Conservation (phyloP, 2,329 filamentous ascomycete genomes). For the Macrophomina tecta region DNA sequence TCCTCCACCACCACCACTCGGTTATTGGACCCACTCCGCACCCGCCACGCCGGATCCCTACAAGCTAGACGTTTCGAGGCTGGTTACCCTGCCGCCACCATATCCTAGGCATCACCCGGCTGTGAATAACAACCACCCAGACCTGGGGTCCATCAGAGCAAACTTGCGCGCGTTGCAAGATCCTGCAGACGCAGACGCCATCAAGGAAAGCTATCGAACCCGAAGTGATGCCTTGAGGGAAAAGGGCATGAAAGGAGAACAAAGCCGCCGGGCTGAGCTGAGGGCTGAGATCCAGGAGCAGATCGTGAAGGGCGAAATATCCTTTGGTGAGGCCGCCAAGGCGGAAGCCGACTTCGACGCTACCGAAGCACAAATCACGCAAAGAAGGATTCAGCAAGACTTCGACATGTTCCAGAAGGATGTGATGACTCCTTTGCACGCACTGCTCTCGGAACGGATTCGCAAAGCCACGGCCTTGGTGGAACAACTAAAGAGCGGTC, state of each 20-base stretch:
- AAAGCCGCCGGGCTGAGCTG: conserved; percentile 68
- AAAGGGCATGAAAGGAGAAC: conserved; percentile 59
- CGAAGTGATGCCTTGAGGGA: conserved; percentile 62
- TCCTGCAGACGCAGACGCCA: conserved; percentile 71
- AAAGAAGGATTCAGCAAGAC: conserved; percentile 76
- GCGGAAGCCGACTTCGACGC: conserved; percentile 77
- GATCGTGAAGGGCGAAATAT: conserved; percentile 77
- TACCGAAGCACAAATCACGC: conserved; percentile 72
- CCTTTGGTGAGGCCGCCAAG: conserved; percentile 80
- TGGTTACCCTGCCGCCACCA: conserved; percentile 90
- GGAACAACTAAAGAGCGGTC: conserved; percentile 71
- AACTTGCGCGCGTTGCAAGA: conserved; percentile 77
- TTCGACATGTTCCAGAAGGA: conserved; percentile 84
- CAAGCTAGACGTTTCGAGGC: conserved; percentile 83
- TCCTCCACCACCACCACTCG: conserved; percentile 50
- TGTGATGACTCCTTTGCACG: conserved; percentile 84
- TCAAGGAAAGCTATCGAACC: conserved; percentile 62
- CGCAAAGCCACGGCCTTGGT: conserved; percentile 77
- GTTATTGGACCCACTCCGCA: conserved; percentile 42
- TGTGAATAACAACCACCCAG: conserved; percentile 93
- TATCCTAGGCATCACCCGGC: conserved; percentile 95
- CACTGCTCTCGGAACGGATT: conserved; percentile 78
- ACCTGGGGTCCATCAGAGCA: conserved; percentile 77
- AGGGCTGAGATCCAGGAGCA: conserved; percentile 78
- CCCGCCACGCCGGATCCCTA: conserved; percentile 56